Conservation (phyloP, 1,284 basidiomycete species). For the Austroboletus niveus region DNA sequence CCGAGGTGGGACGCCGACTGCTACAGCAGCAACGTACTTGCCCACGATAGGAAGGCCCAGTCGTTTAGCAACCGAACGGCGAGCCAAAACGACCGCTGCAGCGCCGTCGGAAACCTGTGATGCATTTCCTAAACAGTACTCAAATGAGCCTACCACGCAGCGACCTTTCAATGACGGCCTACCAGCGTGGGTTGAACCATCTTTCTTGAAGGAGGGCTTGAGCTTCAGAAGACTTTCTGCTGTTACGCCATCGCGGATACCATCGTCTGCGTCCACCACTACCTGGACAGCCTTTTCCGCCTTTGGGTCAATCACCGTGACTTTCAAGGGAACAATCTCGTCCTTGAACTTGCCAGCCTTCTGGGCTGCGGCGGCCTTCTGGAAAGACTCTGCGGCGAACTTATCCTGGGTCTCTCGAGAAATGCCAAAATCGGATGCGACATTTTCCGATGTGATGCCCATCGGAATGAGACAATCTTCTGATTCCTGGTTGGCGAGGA, state of each 20-base stretch:
- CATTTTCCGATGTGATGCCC: conserved; percentile 98
- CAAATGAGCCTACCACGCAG: conserved; percentile 1
- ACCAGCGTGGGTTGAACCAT: conserved; percentile 91
- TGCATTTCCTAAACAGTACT: conserved; percentile 63
- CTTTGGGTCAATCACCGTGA: conserved; percentile 80
- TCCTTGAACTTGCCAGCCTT: conserved; percentile 89
- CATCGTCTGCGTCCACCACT: conserved; percentile 87
- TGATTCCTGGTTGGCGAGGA: conserved; percentile 78
- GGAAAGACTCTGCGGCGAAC: conserved; percentile 85
- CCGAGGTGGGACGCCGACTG: conserved; percentile 83
- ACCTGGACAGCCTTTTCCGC: conserved; percentile 79
- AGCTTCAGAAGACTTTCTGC: conserved; percentile 84
- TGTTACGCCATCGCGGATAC: conserved; percentile 90
- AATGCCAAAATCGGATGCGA: conserved; percentile 77
- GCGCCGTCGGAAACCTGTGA: conserved; percentile 98
- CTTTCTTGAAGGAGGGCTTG: conserved; percentile 90
- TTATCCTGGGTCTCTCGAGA: conserved; percentile 77
- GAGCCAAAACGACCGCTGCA: conserved; percentile 88
- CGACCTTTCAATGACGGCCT: conserved; percentile 16
- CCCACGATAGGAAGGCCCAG: conserved; percentile 90
- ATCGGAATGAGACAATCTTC: conserved; percentile 94
- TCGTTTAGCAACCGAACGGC: conserved; percentile 84
- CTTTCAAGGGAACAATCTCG: conserved; percentile 88
- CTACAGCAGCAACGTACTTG: conserved; percentile 82
- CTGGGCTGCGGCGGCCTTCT: conserved; percentile 85